A percentile compares a stretch with the other conserved stretches of the same genome.
These are phyloP conservation scores for Solanum sitiens DNA, from an alignment of 257 asterid genomes.

Conservation along the genomic window DNA sequence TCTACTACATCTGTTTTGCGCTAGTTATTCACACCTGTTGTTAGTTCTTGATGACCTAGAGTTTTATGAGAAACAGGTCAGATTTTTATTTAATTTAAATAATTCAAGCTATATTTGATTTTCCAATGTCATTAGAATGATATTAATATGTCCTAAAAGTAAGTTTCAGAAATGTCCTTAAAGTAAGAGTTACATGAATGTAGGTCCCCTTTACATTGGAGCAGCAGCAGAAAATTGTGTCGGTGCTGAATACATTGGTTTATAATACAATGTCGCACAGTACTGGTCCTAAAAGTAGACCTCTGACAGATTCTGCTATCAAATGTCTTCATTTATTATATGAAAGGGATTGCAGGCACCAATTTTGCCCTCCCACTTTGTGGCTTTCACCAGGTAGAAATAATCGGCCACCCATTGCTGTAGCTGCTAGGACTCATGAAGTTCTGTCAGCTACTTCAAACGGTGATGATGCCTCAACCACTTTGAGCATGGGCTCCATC, in stretches of 20 bases:
- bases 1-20: constrained; percentile 80
- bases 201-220: constrained; percentile 85
- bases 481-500: constrained; percentile 53
- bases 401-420: constrained; percentile 81
- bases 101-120: background rate
- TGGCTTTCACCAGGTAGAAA: constrained; percentile 93
- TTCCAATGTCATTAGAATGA: background rate
- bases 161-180: background rate
- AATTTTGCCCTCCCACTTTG: constrained; percentile 75
- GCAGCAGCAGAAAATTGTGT: constrained; percentile 72
- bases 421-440: constrained; percentile 92
- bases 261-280: constrained; percentile 58
- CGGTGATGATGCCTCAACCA: constrained; percentile 20
- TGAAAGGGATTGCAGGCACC: constrained; percentile 92
- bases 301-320: constrained; percentile 68
- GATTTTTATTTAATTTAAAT: background rate
- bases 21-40: constrained; percentile 80
- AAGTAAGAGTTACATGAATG: background rate
- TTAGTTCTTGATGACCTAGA: constrained; percentile 90
- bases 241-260: constrained; percentile 68
- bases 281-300: constrained; percentile 29
- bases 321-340: constrained; percentile 86
- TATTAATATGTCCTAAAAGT: background rate
- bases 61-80: constrained; percentile 93
- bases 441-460: constrained; percentile 27